Evolutionary conservation across 306 rosid species (phyloP).

Genomic region (Casuarina equisetifolia): DNA sequence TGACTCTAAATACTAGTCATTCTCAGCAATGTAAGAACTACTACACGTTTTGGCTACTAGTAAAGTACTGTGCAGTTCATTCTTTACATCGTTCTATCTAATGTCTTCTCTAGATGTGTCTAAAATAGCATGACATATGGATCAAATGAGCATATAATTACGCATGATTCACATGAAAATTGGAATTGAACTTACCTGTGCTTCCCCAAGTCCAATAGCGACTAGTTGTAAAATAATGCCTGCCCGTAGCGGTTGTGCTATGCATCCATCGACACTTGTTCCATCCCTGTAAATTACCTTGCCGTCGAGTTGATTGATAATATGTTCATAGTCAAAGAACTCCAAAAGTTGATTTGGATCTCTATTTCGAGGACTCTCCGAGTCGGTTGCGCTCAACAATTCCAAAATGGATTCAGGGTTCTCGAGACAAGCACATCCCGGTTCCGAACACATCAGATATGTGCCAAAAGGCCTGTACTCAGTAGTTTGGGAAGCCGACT

Average conservation of each 20-base stretch:
- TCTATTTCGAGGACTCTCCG: neutral
- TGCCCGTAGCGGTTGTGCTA: constrained; percentile 24
- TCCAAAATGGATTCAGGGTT: constrained; percentile 36
- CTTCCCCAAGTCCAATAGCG: constrained; percentile 33
- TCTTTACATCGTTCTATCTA: neutral
- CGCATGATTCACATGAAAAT: neutral
- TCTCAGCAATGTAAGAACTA: neutral
- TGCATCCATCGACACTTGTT: neutral
- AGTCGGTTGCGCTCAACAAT: constrained; percentile 23
- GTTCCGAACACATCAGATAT: constrained; percentile 49
- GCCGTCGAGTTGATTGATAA: constrained; percentile 31
- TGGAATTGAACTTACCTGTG: constrained; percentile 35
- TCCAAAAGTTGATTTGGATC: constrained; percentile 17
- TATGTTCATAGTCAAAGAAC: constrained; percentile 27
- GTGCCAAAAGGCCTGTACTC: constrained; percentile 63
- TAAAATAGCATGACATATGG: neutral
- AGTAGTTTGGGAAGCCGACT: neutral
- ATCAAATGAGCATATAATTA: neutral
- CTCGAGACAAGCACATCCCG: constrained; percentile 49
- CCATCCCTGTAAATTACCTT: constrained; percentile 27
- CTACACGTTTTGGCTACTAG: too few species aligned
- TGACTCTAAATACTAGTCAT: neutral
- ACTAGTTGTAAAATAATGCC: constrained; percentile 39
- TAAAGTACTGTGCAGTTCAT: neutral
- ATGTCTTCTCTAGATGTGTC: neutral